Evolutionary conservation across 2,329 filamentous ascomycete species (phyloP), one percentile per base, ranked within the genome.

Genomic region (Ophidiomyces ophidiicola): DNA sequence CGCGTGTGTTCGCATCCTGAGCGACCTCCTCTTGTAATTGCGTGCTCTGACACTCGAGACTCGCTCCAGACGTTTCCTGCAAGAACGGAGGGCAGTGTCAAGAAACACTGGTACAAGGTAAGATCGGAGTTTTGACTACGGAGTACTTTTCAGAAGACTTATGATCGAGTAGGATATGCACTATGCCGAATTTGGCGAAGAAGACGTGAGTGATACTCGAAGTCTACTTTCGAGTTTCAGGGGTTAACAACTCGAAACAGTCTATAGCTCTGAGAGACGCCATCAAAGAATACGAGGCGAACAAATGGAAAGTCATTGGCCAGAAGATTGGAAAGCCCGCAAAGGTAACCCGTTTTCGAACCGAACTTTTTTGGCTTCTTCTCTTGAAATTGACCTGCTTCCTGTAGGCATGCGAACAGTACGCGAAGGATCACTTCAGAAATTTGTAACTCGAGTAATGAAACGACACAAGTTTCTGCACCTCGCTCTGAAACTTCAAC

Each of bases 31-130:
- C 10, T 36, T 36, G 6, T 18, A 24, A 15, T 24, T 28, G 15
- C 20, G 32, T 37, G 18, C 43, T 50, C 52, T 42, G 17, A 32
- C 25, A 24, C 20, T 8, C 31, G 58, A 46, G 19, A 12, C 6
- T 37, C 6, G 26, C 24, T 42, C 32, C 49, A 92, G 83, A 87
- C 82, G 2, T 98, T 98, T 58, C 88, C 90, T 7, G 79, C 77
- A 17, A 74, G 90, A 53, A 98, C 90, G 29, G 90, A 98, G 64
- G 90, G 90, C 5, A 94, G 87, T 55, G 90, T 98, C 15, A 98
- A 96, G 71, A 98, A 96, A 66, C 90, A 98, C 61, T 98, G 90
- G 88, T 96, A 98, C 64, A 96, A 96, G 73, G 84, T 85, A 67
- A n/a, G 41, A 64, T 48, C 34, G n/a, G 17, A 12, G n/a, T 12